These are phyloP conservation scores for Rhizoclosmatium globosum DNA, from an alignment of 192 early-diverging fungal species.

Conservation along the genomic window DNA sequence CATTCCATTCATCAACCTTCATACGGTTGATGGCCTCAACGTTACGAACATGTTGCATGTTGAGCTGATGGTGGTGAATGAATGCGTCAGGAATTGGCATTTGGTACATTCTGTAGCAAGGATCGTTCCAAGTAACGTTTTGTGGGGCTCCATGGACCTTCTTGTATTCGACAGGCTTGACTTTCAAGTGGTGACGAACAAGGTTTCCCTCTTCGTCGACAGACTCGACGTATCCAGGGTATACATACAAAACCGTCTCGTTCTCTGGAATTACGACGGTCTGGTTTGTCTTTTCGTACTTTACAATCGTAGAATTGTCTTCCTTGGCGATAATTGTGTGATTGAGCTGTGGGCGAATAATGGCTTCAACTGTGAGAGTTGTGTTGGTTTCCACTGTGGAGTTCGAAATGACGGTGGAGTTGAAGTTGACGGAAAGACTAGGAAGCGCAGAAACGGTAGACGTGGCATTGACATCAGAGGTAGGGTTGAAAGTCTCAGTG, in stretches of 20 bases:
- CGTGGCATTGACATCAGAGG: not conserved
- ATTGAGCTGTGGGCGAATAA: not conserved
- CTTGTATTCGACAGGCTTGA: not conserved
- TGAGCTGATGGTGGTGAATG: conserved; percentile 8
- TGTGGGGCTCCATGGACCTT: not conserved
- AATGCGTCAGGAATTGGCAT: conserved; percentile 4
- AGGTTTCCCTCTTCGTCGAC: conserved; percentile 12
- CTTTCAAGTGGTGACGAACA: conserved; percentile 1
- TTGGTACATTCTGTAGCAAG: conserved; percentile 9
- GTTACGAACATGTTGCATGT: conserved; percentile 2
- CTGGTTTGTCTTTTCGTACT: not conserved
- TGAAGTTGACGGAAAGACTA: not conserved
- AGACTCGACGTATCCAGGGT: conserved; percentile 6
- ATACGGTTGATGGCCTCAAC: not conserved
- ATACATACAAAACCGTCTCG: conserved; percentile 6
- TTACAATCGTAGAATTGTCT: not conserved
- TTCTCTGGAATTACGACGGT: conserved; percentile 15
- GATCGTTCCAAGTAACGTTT: not conserved
- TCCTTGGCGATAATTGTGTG: not conserved
- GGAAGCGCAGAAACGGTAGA: not conserved
- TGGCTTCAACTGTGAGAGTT: not conserved
- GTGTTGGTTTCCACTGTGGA: not conserved
- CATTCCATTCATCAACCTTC: conserved; percentile 21
- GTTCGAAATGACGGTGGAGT: not conserved
- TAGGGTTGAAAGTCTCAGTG: not conserved